Evolutionary conservation across 805 yeast species (phyloP).

Genomic region (Tetrapisispora taiwanensis): DNA sequence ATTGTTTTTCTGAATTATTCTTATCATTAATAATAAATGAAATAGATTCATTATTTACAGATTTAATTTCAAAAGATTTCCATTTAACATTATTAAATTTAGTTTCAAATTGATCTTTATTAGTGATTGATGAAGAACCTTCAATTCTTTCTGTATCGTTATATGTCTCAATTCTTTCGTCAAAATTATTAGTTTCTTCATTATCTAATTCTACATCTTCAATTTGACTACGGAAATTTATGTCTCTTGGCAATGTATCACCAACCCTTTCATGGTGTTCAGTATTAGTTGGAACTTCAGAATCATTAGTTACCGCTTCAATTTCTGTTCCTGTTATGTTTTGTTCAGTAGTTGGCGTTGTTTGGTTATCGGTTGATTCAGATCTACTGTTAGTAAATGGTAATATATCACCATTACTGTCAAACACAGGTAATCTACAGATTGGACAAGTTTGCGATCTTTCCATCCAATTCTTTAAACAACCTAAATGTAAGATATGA

Average conservation of each 20-base stretch:
- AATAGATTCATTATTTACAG: constrained; percentile 5
- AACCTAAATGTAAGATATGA: constrained; percentile 81
- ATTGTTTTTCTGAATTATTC: constrained; percentile 1
- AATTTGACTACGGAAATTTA: constrained; percentile 1
- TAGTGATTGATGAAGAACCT: not conserved
- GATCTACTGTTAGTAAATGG: constrained; percentile 3
- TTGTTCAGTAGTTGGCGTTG: not conserved
- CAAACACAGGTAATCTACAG: constrained; percentile 65
- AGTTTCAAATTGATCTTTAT: not conserved
- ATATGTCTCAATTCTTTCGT: not conserved
- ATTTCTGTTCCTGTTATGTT: constrained; percentile 1
- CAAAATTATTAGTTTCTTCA: not conserved
- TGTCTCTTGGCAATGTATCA: constrained; percentile 1
- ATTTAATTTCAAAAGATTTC: constrained; percentile 11
- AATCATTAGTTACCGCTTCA: not conserved
- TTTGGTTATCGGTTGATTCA: not conserved
- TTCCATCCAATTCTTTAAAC: constrained; percentile 87
- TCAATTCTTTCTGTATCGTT: not conserved
- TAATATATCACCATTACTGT: constrained; percentile 21
- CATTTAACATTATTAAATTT: not conserved
- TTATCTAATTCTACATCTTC: not conserved
- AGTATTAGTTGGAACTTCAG: not conserved
- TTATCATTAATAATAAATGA: constrained; percentile 6
- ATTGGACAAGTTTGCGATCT: constrained; percentile 90
- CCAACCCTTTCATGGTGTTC: not conserved